Evolutionary conservation across 345 rosid genomes (phyloP).

Genomic region (Erodium maritimum): DNA sequence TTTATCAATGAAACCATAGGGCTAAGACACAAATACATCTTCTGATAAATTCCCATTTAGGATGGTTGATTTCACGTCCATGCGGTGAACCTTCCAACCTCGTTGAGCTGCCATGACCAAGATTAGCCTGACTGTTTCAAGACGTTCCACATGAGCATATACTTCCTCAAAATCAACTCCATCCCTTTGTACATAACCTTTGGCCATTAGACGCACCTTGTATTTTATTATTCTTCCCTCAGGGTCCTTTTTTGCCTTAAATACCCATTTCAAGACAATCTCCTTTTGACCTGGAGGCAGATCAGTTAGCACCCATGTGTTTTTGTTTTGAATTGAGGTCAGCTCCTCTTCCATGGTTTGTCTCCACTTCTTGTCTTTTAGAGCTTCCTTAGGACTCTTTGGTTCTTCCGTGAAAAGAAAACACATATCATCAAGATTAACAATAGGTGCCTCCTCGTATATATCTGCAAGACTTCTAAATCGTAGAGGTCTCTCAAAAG

Average conservation of each 20-base stretch:
- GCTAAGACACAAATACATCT: neutral
- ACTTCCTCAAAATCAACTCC: neutral
- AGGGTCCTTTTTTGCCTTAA: neutral
- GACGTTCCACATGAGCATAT: neutral
- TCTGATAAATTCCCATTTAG: neutral
- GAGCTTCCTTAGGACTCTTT: neutral
- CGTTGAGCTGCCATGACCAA: neutral
- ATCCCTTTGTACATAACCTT: no score
- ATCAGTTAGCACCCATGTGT: neutral
- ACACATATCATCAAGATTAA: neutral
- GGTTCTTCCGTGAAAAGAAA: neutral
- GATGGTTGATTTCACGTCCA: neutral
- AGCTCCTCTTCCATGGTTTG: constrained; percentile 7
- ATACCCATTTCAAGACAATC: constrained; percentile 7
- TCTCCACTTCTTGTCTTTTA: neutral
- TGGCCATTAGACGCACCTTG: no score
- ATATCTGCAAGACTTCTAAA: neutral
- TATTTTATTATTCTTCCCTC: no score
- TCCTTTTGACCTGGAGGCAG: neutral
- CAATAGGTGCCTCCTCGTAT: neutral
- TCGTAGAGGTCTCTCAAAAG: no score
- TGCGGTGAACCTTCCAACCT: constrained; percentile 1
- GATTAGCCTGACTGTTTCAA: constrained; percentile 5
- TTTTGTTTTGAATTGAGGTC: neutral
- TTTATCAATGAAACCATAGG: neutral